These are phyloP conservation scores for Solanum lycopersicoides DNA, from an alignment of 257 asterid genomes.

Conservation along the genomic window DNA sequence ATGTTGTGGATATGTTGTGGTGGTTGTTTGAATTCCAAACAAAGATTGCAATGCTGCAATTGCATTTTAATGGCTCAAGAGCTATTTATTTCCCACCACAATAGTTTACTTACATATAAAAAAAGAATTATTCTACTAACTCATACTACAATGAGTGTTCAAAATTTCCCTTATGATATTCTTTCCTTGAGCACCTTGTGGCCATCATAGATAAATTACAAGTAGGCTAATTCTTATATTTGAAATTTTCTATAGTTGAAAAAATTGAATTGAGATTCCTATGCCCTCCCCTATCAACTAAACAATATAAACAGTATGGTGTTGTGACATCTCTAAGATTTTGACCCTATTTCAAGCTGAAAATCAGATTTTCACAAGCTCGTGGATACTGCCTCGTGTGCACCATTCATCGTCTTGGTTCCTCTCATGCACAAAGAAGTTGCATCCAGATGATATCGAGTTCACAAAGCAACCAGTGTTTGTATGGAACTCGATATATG, in stretches of 20 bases:
- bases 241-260: constrained; percentile 2
- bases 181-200: not conserved
- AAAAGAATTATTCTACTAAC: not conserved
- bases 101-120: not conserved
- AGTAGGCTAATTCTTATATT: not conserved
- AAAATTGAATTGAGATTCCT: constrained; percentile 12
- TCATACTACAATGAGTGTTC: not conserved
- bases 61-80: not conserved
- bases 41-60: not conserved
- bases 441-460: not conserved
- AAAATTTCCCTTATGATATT: not conserved
- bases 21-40: not conserved
- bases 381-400: not conserved
- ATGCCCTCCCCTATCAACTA: constrained; percentile 14
- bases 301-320: constrained; percentile 20
- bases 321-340: not conserved
- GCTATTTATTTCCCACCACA: not conserved
- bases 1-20: no score
- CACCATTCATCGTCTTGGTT: not conserved
- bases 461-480: not conserved
- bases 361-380: not conserved
- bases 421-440: not conserved
- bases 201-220: not conserved
- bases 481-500: not conserved
- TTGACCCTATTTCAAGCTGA: not conserved